Evolutionary conservation across 208 protist species (phyloP), one percentile per base, ranked within the genome.

Genomic region (Hexamita inflata): DNA sequence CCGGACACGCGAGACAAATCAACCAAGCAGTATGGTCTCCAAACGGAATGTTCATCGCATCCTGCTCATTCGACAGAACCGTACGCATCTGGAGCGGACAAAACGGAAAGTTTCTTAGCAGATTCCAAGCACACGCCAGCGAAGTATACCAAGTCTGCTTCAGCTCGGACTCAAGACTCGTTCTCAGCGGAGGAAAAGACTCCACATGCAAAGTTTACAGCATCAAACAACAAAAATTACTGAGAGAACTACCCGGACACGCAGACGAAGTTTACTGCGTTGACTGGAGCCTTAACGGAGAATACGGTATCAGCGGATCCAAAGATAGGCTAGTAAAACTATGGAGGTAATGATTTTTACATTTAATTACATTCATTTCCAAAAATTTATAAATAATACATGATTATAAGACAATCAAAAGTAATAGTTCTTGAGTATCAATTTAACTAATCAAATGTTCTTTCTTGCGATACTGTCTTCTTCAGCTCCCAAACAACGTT

Each of bases 281-380:
- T 0, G 94, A 98, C 85, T 98, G 94, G 94, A 92, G 88, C 73
- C 93, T 93, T 2, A 90, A 97, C 80, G 94, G 94, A 24, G 86
- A 93, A 61, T 88, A 86, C 76, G 91, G 94, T 30, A 92, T 88
- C 29, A 93, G 89, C 35, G 94, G 92, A 13, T 90, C 89, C 39
- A 97, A 97, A 83, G 94, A 98, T 85, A 49, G 75, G 29, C 42
- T 80, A 32, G 66, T 90, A 19, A 89, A 88, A 75, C 84, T 91
- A 64, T 90, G 77, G 77, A 45, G 40, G 4, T 32, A 60, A 29
- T 80, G 30, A 76, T 57, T n/a, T n/a, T n/a, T n/a, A n/a, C n/a
- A n/a, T n/a, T n/a, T n/a, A n/a, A n/a, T n/a, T n/a, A n/a, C n/a
- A n/a, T n/a, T n/a, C n/a, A n/a, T n/a, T n/a, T n/a, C n/a, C n/a